These are phyloP conservation scores for Kodamaea kakaduensis DNA, from an alignment of 805 yeast species.

Conservation along the genomic window DNA sequence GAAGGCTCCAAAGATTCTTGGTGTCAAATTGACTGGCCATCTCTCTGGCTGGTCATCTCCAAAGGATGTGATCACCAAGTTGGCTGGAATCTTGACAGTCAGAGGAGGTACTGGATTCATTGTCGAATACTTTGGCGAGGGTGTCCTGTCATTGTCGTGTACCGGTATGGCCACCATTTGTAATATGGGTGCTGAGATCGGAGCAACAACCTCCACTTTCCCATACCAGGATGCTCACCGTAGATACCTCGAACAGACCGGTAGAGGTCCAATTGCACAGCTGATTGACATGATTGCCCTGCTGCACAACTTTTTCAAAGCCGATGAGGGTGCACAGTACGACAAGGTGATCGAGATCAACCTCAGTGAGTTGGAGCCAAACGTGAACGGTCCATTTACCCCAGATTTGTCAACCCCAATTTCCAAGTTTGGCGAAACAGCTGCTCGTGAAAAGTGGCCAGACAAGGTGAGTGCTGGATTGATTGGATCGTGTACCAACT, in stretches of 20 bases:
- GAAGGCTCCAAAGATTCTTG: conserved; percentile 93
- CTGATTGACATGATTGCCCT: conserved; percentile 65
- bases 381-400: conserved; percentile 96
- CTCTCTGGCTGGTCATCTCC: conserved; percentile 97
- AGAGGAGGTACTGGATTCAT: conserved; percentile 98
- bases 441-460: conserved; percentile 89
- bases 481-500: conserved; percentile 98
- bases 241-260: conserved; percentile 83
- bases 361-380: conserved; percentile 86
- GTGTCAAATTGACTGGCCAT: conserved; percentile 90
- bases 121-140: conserved; percentile 95
- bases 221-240: conserved; percentile 92
- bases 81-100: conserved; percentile 92
- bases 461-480: conserved; percentile 87
- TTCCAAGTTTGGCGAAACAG: conserved; percentile 79
- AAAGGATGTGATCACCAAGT: conserved; percentile 88
- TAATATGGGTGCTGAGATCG: conserved; percentile 99
- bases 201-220: conserved; percentile 97
- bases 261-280: conserved; percentile 79
- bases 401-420: conserved; percentile 97
- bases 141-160: conserved; percentile 87
- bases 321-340: conserved; percentile 91
- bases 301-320: conserved; percentile 61
- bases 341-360: conserved; percentile 91
- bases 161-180: conserved; percentile 99